Conservation (phyloP, 192 early-diverging fungal genomes). For the Coemansia sp. region DNA sequence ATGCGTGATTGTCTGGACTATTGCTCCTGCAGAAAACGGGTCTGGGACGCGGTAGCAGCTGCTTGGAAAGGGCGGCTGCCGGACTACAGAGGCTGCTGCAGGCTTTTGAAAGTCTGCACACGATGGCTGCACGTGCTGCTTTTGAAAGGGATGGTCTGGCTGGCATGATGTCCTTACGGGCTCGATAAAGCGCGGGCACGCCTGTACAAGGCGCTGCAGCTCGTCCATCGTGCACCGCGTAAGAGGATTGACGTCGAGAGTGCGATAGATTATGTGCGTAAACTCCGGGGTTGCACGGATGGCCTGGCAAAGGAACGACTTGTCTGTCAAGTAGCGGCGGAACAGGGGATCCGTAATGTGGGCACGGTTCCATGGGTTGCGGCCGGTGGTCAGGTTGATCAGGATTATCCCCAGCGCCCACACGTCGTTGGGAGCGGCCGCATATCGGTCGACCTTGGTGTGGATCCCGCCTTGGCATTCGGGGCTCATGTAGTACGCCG, state of each 20-base stretch:
- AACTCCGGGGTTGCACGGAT: constrained; percentile 70
- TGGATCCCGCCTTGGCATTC: constrained; percentile 69
- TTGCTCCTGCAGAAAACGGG: neutral
- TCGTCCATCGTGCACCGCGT: constrained; percentile 59
- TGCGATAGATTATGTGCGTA: constrained; percentile 68
- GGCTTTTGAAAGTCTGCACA: neutral
- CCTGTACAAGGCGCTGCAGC: constrained; percentile 44
- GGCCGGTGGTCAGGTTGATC: constrained; percentile 83
- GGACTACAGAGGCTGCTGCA: neutral
- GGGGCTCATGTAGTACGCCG: constrained; percentile 87
- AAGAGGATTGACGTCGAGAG: constrained; percentile 71
- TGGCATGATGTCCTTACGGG: constrained; percentile 5
- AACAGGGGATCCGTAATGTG: constrained; percentile 77
- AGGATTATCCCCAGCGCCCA: constrained; percentile 91
- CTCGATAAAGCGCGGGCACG: constrained; percentile 44
- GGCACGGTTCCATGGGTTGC: constrained; percentile 79
- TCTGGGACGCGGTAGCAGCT: neutral
- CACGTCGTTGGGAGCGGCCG: constrained; percentile 79
- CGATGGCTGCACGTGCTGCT: neutral
- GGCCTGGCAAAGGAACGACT: constrained; percentile 64
- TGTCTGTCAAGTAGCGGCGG: constrained; percentile 66
- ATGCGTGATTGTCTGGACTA: neutral
- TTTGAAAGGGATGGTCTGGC: neutral
- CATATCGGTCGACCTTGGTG: constrained; percentile 59
- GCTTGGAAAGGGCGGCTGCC: neutral